Percentiles rank a stretch among this genome's conserved stretches.
Evolutionary conservation across 2,329 filamentous ascomycete species (phyloP).

Genomic region (Sarocladium brachiariae): DNA sequence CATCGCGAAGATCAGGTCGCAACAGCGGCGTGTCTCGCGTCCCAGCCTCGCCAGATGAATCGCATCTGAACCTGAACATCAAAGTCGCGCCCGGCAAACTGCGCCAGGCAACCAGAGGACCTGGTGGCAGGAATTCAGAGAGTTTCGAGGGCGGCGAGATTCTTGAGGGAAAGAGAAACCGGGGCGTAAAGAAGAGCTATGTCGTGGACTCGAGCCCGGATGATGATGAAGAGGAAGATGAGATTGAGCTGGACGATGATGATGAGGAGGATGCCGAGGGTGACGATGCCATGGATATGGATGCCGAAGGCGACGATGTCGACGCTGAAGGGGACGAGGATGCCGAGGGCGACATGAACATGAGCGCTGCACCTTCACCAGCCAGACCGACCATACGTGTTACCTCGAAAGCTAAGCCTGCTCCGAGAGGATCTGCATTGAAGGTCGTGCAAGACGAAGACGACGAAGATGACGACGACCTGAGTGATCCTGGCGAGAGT

Average conservation of each 20-base stretch:
- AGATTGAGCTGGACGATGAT: constrained; percentile 29
- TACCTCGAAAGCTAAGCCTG: constrained; percentile 31
- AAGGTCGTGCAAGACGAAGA: constrained; percentile 33
- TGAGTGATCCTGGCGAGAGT: constrained; percentile 47
- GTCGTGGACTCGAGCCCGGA: constrained; percentile 49
- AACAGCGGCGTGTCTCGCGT: constrained; percentile 35
- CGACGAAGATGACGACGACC: constrained; percentile 47
- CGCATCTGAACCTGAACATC: constrained; percentile 39
- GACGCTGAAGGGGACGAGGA: constrained; percentile 35
- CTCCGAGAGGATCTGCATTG: constrained; percentile 24
- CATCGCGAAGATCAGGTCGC: constrained; percentile 45
- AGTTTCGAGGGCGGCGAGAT: constrained; percentile 40
- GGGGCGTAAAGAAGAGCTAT: constrained; percentile 52
- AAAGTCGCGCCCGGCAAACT: constrained; percentile 43
- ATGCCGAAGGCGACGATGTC: constrained; percentile 34
- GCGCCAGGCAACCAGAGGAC: constrained; percentile 41
- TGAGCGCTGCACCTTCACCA: constrained; percentile 29
- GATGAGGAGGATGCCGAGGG: constrained; percentile 30
- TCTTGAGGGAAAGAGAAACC: constrained; percentile 43
- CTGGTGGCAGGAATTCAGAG: constrained; percentile 28
- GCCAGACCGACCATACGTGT: constrained; percentile 37
- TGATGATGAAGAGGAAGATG: constrained; percentile 36
- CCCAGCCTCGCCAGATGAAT: constrained; percentile 40
- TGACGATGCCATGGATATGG: constrained; percentile 27
- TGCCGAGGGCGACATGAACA: constrained; percentile 38